Percentiles rank a stretch among this genome's conserved stretches.
Conservation (phyloP, 2,329 filamentous ascomycete species). For the Myriosclerotinia curreyana region DNA sequence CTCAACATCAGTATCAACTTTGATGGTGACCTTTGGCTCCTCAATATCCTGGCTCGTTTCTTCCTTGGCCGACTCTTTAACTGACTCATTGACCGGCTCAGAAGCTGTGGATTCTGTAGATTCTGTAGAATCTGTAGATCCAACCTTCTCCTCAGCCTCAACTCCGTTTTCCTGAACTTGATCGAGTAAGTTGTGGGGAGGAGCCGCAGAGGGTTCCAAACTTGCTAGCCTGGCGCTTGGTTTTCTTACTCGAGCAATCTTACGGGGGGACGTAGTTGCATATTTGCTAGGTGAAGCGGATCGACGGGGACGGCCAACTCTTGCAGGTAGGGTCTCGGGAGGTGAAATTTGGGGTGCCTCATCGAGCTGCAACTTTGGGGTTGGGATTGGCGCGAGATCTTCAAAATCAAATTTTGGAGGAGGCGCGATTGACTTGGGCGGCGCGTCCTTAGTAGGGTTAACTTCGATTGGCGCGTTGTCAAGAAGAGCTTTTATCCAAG, state of each 20-base stretch:
- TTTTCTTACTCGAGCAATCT: slow-evolving; percentile 33
- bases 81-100: not conserved
- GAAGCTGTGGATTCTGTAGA: slow-evolving; percentile 11
- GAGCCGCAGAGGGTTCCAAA: slow-evolving; percentile 48
- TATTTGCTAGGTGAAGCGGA: slow-evolving; percentile 54
- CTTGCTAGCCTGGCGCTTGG: slow-evolving; percentile 47
- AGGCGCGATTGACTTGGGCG: slow-evolving; percentile 72
- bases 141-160: slow-evolving; percentile 20
- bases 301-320: slow-evolving; percentile 50
- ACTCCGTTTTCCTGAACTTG: slow-evolving; percentile 46
- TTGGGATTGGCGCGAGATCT: slow-evolving; percentile 4
- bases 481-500: slow-evolving; percentile 90
- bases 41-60: slow-evolving; percentile 40
- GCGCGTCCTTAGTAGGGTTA: slow-evolving; percentile 41
- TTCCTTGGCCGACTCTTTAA: slow-evolving; percentile 20
- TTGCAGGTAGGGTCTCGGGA: slow-evolving; percentile 33
- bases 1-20: slow-evolving; percentile 63
- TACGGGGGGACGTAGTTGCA: slow-evolving; percentile 53
- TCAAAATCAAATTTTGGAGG: slow-evolving; percentile 63
- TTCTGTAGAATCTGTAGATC: slow-evolving; percentile 5
- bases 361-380: not conserved
- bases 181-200: slow-evolving; percentile 44
- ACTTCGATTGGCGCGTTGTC: slow-evolving; percentile 75
- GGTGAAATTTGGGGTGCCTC: slow-evolving; percentile 16
- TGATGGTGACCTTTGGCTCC: slow-evolving; percentile 63